Evolutionary conservation across 345 rosid genomes (phyloP).

Genomic region (Eucalyptus viminalis): DNA sequence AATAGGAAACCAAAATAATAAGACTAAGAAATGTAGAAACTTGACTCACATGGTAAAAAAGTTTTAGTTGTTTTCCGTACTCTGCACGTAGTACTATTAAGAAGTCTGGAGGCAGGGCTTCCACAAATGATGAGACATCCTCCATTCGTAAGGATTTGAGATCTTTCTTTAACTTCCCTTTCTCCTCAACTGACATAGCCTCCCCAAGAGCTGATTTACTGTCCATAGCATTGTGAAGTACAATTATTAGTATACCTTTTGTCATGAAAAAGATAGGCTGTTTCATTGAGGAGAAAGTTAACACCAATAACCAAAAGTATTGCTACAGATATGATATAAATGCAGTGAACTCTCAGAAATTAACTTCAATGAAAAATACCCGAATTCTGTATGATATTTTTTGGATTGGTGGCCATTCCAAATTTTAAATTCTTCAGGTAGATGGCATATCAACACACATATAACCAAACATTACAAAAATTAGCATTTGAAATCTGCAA

Average conservation of each 20-base stretch:
- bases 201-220: conserved; percentile 67
- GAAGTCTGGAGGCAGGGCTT: conserved; percentile 75
- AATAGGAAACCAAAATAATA: neutral
- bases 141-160: conserved; percentile 55
- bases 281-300: neutral
- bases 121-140: conserved; percentile 81
- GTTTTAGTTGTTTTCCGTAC: conserved; percentile 18
- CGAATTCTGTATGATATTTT: neutral
- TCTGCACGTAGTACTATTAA: conserved; percentile 60
- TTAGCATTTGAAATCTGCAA: neutral
- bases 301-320: neutral
- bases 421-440: neutral
- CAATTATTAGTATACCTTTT: neutral
- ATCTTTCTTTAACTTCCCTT: conserved; percentile 48
- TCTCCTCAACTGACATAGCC: conserved; percentile 62
- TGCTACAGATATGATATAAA: neutral
- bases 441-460: neutral
- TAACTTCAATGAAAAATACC: neutral
- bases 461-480: neutral
- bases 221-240: conserved; percentile 3
- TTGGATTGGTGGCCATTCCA: neutral
- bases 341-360: neutral
- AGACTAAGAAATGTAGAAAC: neutral
- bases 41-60: neutral
- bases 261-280: neutral